Conservation (phyloP, 345 rosid genomes). For the Litchi chinensis region DNA sequence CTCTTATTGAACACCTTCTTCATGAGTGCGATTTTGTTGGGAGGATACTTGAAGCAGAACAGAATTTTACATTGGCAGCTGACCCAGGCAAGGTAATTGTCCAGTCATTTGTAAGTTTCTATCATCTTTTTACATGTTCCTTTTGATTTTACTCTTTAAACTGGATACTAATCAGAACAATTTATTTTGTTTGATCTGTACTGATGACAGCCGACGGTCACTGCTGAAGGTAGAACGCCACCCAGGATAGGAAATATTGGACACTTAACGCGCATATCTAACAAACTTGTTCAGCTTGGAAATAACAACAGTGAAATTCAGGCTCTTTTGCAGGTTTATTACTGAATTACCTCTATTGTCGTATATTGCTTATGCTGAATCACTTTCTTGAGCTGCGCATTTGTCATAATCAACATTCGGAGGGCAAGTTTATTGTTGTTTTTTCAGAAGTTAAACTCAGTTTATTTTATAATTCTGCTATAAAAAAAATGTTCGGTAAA, state of each 20-base stretch:
- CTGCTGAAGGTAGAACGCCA: conserved; percentile 66
- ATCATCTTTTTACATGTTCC: background rate
- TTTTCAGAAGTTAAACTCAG: background rate
- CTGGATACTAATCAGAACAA: conserved; percentile 9
- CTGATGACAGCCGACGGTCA: conserved; percentile 66
- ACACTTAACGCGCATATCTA: conserved; percentile 81
- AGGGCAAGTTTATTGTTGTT: background rate
- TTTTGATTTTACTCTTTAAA: background rate
- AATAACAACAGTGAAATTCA: conserved; percentile 61
- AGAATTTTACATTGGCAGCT: conserved; percentile 44
- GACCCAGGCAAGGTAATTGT: conserved; percentile 61
- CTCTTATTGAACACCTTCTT: conserved; percentile 67
- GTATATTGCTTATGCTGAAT: conserved; percentile 13
- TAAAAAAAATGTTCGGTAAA: background rate
- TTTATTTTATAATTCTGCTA: background rate
- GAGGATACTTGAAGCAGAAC: conserved; percentile 76
- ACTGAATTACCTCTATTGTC: conserved; percentile 5
- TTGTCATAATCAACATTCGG: background rate
- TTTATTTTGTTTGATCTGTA: conserved; percentile 19
- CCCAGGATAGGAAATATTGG: conserved; percentile 88
- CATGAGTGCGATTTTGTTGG: conserved; percentile 72
- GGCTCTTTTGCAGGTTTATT: conserved; percentile 70
- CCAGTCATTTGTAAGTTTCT: background rate
- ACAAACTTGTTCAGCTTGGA: conserved; percentile 78
- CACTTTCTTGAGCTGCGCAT: background rate